Conservation (phyloP, 805 yeast genomes). For the Sugiyamaella americana region DNA sequence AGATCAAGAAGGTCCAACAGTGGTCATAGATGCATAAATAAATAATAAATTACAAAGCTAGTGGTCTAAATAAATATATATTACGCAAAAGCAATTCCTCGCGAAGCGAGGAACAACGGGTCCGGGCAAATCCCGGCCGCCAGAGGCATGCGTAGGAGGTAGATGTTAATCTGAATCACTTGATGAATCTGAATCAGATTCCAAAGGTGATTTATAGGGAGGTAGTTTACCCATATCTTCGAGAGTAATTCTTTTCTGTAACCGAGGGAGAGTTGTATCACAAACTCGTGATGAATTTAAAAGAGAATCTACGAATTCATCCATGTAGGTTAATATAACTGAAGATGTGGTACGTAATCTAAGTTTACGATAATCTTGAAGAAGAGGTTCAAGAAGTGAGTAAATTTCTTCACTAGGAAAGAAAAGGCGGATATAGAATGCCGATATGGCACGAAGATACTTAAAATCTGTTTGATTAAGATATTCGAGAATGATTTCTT, state of each 20-base stretch:
- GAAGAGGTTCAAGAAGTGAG: constrained; percentile 46
- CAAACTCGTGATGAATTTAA: constrained; percentile 53
- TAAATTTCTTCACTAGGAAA: constrained; percentile 43
- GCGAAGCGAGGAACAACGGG: too few species aligned
- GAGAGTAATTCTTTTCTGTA: constrained; percentile 35
- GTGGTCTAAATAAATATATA: too few species aligned
- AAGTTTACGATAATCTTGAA: constrained; percentile 65
- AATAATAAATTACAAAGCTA: too few species aligned
- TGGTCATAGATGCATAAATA: too few species aligned
- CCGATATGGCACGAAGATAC: constrained; percentile 62
- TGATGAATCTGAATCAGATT: constrained; percentile 1
- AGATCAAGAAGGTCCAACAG: too few species aligned
- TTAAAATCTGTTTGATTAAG: constrained; percentile 65
- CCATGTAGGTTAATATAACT: constrained; percentile 50
- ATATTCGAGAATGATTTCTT: constrained; percentile 49
- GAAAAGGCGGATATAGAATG: constrained; percentile 51
- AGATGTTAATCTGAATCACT: neutral
- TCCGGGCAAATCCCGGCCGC: too few species aligned
- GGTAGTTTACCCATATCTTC: constrained; percentile 33
- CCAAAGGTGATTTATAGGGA: constrained; percentile 24
- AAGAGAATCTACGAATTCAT: constrained; percentile 65
- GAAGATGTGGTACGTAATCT: constrained; percentile 39
- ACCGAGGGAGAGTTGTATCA: constrained; percentile 67
- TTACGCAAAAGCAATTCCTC: too few species aligned
- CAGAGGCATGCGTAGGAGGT: too few species aligned